Evolutionary conservation across 805 yeast species (phyloP), one percentile per base, ranked within the genome.

Genomic region (Barnettozyma vustinii): DNA sequence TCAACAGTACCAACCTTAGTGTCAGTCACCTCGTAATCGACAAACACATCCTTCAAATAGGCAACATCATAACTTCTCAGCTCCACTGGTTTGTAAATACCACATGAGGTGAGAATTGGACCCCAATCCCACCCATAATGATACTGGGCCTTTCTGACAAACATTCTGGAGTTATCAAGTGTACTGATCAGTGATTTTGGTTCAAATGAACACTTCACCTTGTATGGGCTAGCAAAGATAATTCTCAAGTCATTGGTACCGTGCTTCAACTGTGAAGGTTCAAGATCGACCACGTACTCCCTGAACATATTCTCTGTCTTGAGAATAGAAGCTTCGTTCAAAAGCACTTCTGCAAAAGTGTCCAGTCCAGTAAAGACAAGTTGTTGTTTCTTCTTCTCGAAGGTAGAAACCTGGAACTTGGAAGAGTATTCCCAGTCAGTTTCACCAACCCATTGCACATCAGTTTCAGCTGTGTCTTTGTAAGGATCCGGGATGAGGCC

Each of bases 101-200:
- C 56, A 46, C 52, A 53, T 9, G 56, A 46, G 12, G 52, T 44
- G n/a, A 56, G 21, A 2, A 49, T 50, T 13, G 59, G 77, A 18
- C 80, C 81, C 82, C 81, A 77, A 57, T 77, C 82, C 82, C 81
- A 77, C 2, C 82, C 81, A 54, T 66, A 77, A 51, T 75, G 79
- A 55, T 76, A 76, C 56, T 75, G 81, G 1, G 81, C 77, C 55
- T 76, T 76, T 52, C 82, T 63, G 16, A 72, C 69, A 46, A 74
- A 70, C 47, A 71, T 58, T 36, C 81, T 63, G 42, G 68, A 59
- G 23, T 44, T 37, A 9, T 70, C 50, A 16, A 75, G 79, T n/a
- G 33, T 40, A 4, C 79, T 80, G 50, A 49, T 36, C 37, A 56
- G 37, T 18, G 52, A 51, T 7, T 47, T 47, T 7, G 60, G 45